Percentiles rank a stretch among this genome's conserved stretches.
Evolutionary conservation across 352 stramenopile genomes (phyloP).

Genomic region (Pythium guiyangense): DNA sequence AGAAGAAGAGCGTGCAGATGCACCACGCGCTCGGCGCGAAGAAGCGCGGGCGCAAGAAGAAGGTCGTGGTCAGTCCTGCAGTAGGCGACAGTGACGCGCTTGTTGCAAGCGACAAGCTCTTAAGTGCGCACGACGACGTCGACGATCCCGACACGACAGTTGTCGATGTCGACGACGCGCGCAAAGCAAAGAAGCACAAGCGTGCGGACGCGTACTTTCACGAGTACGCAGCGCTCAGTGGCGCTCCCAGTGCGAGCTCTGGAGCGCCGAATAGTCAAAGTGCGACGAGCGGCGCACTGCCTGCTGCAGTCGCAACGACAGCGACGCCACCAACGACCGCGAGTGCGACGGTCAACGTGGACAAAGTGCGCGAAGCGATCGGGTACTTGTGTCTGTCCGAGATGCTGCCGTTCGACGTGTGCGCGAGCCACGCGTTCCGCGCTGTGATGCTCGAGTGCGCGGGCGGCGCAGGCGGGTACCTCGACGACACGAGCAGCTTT

Average conservation of each 20-base stretch:
- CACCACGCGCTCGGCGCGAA: constrained; percentile 45
- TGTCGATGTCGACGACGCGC: constrained; percentile 7
- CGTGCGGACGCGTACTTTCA: constrained; percentile 33
- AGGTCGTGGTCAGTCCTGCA: too few relatives aligned
- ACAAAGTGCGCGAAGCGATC: constrained; percentile 58
- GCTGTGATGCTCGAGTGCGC: constrained; percentile 57
- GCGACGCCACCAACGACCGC: background rate
- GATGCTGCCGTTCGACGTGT: constrained; percentile 67
- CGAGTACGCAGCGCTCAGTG: constrained; percentile 24
- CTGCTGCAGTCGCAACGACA: background rate
- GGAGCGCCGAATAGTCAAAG: constrained; percentile 4
- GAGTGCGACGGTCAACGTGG: constrained; percentile 26
- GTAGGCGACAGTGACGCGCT: constrained; percentile 1
- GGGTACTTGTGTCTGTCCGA: constrained; percentile 62
- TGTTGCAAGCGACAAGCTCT: constrained; percentile 15
- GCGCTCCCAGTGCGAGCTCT: background rate
- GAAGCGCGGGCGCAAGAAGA: constrained; percentile 65
- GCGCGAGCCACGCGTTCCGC: constrained; percentile 48
- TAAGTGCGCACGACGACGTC: background rate
- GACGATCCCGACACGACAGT: background rate
- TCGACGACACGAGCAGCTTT: constrained; percentile 38
- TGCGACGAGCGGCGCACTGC: background rate
- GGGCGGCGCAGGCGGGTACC: constrained; percentile 20
- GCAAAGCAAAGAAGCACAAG: constrained; percentile 34
- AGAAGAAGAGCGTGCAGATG: constrained; percentile 81